These are phyloP conservation scores for Talaromyces sp. DNA, from an alignment of 2,329 filamentous ascomycete genomes.

Conservation along the genomic window DNA sequence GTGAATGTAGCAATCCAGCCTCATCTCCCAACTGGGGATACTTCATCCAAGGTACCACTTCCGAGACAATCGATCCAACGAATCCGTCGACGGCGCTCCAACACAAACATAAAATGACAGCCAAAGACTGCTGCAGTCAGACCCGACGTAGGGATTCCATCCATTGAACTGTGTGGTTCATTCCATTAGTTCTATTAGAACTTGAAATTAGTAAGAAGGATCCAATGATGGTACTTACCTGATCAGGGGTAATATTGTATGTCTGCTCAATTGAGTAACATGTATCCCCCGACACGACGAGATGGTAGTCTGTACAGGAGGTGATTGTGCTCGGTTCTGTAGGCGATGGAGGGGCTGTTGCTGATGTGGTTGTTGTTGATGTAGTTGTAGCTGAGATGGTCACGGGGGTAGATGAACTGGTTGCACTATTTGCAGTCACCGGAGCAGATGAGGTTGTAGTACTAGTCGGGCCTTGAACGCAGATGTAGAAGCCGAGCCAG, in stretches of 20 bases:
- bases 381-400: neutral
- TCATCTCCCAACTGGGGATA: neutral
- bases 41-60: neutral
- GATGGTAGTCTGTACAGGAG: constrained; percentile 13
- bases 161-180: neutral
- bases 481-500: constrained; percentile 22
- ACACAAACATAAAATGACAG: constrained; percentile 23
- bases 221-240: neutral
- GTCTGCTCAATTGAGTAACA: constrained; percentile 13
- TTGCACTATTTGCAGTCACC: neutral
- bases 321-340: neutral
- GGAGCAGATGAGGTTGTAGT: neutral
- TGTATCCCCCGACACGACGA: constrained; percentile 14
- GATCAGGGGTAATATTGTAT: constrained; percentile 14
- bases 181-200: neutral
- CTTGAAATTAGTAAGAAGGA: too few species aligned
- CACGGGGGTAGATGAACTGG: neutral
- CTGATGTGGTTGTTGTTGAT: neutral
- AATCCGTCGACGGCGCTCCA: neutral
- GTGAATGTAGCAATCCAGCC: neutral
- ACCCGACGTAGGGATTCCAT: constrained; percentile 12
- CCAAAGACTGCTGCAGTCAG: neutral
- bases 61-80: neutral
- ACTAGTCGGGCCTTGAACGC: constrained; percentile 3
- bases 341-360: neutral